Conservation (phyloP, 371 early-diverging fungal genomes). For the Nosema bombycis region DNA sequence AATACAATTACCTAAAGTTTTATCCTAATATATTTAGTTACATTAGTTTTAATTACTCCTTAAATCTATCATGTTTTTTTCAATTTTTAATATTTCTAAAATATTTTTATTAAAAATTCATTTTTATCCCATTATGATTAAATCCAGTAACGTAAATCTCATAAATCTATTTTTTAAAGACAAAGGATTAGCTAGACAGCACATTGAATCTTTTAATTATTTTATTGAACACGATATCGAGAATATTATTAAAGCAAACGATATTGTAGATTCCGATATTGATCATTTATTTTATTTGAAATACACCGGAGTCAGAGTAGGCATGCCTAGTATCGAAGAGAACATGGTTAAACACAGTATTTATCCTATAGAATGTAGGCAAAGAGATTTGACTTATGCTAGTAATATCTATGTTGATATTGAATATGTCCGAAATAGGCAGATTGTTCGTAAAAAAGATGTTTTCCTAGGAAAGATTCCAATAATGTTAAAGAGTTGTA, state of each 20-base stretch:
- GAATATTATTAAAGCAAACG: slow-evolving; percentile 85
- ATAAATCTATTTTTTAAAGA: slow-evolving; percentile 88
- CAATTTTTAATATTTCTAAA: too few relatives aligned
- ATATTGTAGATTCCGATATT: slow-evolving; percentile 87
- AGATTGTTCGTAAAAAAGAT: slow-evolving; percentile 75
- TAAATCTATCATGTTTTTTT: too few relatives aligned
- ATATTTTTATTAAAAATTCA: neutral
- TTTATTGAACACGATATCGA: slow-evolving; percentile 88
- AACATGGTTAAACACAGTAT: slow-evolving; percentile 65
- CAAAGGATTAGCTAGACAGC: slow-evolving; percentile 96
- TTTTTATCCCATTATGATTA: slow-evolving; percentile 4
- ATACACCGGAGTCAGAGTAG: slow-evolving; percentile 65
- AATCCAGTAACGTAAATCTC: slow-evolving; percentile 63
- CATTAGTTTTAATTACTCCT: too few relatives aligned
- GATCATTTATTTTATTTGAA: slow-evolving; percentile 90
- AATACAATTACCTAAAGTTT: too few relatives aligned
- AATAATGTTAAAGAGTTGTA: slow-evolving; percentile 86
- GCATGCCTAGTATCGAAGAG: slow-evolving; percentile 68
- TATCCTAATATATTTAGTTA: too few relatives aligned
- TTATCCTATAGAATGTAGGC: slow-evolving; percentile 94
- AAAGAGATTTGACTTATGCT: slow-evolving; percentile 93
- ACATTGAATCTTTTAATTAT: slow-evolving; percentile 97
- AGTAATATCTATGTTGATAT: slow-evolving; percentile 89
- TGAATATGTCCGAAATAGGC: slow-evolving; percentile 82
- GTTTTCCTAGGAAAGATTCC: slow-evolving; percentile 91